Conservation (phyloP, 768 basidiomycete genomes). For the Scleroderma bovista region DNA sequence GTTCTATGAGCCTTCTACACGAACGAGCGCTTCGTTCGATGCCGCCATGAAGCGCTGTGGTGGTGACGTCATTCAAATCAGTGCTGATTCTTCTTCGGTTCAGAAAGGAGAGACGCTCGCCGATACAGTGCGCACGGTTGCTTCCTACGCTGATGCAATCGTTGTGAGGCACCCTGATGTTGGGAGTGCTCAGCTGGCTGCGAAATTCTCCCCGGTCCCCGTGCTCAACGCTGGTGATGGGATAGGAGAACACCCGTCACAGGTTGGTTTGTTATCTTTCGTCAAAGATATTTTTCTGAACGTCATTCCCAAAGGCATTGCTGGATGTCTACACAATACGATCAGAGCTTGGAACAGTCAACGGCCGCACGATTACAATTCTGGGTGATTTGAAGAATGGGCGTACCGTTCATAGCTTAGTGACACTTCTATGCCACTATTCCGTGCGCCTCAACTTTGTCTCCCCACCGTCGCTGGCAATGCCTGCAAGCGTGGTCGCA, state of each 20-base stretch:
- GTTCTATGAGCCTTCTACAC: conserved; percentile 96
- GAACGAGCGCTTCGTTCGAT: conserved; percentile 94
- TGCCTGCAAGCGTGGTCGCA: conserved; percentile 82
- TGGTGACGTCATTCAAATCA: conserved; percentile 87
- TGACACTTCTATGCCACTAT: conserved; percentile 87
- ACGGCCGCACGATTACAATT: conserved; percentile 87
- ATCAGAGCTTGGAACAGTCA: conserved; percentile 96
- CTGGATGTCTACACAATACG: conserved; percentile 93
- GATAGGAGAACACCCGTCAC: conserved; percentile 94
- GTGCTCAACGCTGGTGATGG: conserved; percentile 98
- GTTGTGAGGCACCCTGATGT: conserved; percentile 93
- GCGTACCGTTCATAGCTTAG: conserved; percentile 93
- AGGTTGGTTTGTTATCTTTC: conserved; percentile 44
- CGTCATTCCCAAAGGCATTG: conserved; percentile 48
- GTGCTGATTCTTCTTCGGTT: conserved; percentile 79
- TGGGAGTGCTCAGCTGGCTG: conserved; percentile 92
- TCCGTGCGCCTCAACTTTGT: conserved; percentile 95
- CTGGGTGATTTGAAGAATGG: conserved; percentile 98
- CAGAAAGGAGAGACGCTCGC: conserved; percentile 89
- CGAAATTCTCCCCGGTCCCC: conserved; percentile 93
- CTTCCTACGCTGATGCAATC: conserved; percentile 92
- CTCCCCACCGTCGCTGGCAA: conserved; percentile 76
- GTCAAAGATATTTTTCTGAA: conserved; percentile 1
- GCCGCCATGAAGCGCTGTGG: conserved; percentile 99
- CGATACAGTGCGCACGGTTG: conserved; percentile 91